A percentile compares a stretch with the other conserved stretches of the same genome.
Evolutionary conservation across 345 rosid species (phyloP).

Genomic region (Camelina sativa): DNA sequence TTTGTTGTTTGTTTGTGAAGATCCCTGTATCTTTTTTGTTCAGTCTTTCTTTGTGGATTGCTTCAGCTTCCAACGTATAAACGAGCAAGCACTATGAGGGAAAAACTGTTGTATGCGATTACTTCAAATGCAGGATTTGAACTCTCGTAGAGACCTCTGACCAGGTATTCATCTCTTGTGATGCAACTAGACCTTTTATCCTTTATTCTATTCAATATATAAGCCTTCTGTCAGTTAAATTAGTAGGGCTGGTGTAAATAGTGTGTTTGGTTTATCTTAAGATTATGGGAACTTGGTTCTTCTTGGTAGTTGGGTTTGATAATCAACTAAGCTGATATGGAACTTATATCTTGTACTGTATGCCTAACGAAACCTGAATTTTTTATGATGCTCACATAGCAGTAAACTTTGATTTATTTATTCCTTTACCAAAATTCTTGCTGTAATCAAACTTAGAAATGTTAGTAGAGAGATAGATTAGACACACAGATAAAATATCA

Average conservation of each 20-base stretch:
- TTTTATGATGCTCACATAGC: constrained; percentile 10
- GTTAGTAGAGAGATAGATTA: constrained; percentile 24
- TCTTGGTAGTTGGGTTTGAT: constrained; percentile 29
- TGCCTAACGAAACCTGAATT: constrained; percentile 21
- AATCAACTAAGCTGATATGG: constrained; percentile 11
- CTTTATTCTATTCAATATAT: neutral
- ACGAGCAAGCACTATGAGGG: constrained; percentile 85
- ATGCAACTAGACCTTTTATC: constrained; percentile 41
- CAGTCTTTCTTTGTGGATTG: constrained; percentile 40
- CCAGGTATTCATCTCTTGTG: constrained; percentile 29
- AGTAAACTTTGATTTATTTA: constrained; percentile 17
- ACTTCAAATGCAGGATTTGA: constrained; percentile 96
- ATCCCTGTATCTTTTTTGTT: constrained; percentile 22
- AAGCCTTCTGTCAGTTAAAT: constrained; percentile 4
- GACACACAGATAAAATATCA: constrained; percentile 3
- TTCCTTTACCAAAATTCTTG: constrained; percentile 16
- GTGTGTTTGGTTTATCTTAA: constrained; percentile 17
- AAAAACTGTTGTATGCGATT: constrained; percentile 92
- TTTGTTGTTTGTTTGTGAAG: constrained; percentile 15
- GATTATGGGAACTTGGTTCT: constrained; percentile 7
- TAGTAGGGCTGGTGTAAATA: neutral
- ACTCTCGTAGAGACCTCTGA: constrained; percentile 67
- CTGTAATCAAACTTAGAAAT: constrained; percentile 16
- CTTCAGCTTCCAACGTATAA: constrained; percentile 95
- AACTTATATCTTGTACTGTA: neutral